Percentiles rank a stretch among this genome's conserved stretches.
Evolutionary conservation across 148 eudicot genomes (phyloP).

Genomic region (Rhododendron williamsianum): DNA sequence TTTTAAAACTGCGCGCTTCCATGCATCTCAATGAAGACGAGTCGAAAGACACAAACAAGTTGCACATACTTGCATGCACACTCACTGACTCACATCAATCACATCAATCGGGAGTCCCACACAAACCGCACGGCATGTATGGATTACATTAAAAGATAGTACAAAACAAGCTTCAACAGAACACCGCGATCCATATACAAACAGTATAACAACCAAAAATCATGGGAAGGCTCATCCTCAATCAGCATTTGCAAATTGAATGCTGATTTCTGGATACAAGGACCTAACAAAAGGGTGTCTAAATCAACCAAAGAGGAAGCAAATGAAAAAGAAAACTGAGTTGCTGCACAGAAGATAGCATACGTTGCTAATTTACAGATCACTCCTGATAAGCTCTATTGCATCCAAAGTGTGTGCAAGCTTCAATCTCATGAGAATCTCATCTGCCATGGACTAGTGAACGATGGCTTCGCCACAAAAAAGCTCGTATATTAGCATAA

Average conservation of each 20-base stretch:
- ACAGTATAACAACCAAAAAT: background rate
- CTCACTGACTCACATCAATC: background rate
- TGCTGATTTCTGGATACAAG: background rate
- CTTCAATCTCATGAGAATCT: conserved; percentile 7
- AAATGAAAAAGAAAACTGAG: background rate
- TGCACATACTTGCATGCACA: background rate
- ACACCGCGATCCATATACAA: background rate
- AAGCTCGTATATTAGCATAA: background rate
- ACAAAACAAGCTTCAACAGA: conserved; percentile 7
- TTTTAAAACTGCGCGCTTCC: background rate
- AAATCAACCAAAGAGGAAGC: conserved; percentile 17
- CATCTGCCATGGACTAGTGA: conserved; percentile 4
- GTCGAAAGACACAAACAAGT: background rate
- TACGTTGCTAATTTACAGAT: conserved; percentile 32
- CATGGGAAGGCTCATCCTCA: background rate
- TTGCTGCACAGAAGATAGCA: conserved; percentile 20
- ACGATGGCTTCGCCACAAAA: background rate
- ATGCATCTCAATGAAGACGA: background rate
- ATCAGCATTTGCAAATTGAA: conserved; percentile 4
- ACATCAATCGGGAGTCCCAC: background rate
- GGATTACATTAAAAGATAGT: background rate
- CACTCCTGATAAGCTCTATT: conserved; percentile 12
- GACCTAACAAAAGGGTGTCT: conserved; percentile 10
- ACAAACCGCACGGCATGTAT: background rate
- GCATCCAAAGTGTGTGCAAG: conserved; percentile 17